These are phyloP conservation scores for Exophiala aquamarina DNA, from an alignment of 2,329 filamentous ascomycete genomes.

Conservation along the genomic window DNA sequence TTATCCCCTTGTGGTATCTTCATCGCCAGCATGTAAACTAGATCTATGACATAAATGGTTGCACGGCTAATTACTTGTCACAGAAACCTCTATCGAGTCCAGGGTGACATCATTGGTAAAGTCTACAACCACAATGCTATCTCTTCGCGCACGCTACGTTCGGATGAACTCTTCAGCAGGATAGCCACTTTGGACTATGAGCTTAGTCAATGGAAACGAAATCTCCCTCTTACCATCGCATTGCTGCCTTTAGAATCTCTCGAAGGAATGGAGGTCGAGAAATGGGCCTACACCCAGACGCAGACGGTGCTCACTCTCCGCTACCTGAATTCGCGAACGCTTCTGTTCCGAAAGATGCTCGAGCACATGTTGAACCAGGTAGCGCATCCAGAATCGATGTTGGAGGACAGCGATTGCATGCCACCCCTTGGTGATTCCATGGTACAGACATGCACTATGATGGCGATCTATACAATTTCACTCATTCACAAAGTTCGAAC, in stretches of 20 bases:
- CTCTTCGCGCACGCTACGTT: background rate
- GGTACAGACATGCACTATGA: background rate
- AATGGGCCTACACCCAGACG: background rate
- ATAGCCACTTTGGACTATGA: constrained; percentile 4
- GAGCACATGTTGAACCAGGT: background rate
- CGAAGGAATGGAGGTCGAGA: constrained; percentile 1
- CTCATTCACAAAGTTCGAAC: background rate
- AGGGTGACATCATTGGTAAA: constrained; percentile 6
- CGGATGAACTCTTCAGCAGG: constrained; percentile 4
- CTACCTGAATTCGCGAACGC: constrained; percentile 1
- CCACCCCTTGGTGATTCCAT: constrained; percentile 1
- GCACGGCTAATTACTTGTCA: background rate
- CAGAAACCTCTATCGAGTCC: constrained; percentile 6
- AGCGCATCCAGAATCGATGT: background rate
- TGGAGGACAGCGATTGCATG: background rate
- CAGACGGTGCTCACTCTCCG: constrained; percentile 4
- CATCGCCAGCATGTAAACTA: constrained; percentile 7
- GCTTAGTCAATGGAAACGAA: background rate
- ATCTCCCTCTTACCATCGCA: background rate
- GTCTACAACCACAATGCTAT: constrained; percentile 9
- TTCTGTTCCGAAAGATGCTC: constrained; percentile 7
- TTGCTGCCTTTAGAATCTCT: constrained; percentile 1
- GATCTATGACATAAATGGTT: background rate
- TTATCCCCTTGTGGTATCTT: background rate
- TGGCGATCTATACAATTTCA: background rate